Conservation (phyloP, 2,329 filamentous ascomycete genomes). For the Furcasterigmium sp. region DNA sequence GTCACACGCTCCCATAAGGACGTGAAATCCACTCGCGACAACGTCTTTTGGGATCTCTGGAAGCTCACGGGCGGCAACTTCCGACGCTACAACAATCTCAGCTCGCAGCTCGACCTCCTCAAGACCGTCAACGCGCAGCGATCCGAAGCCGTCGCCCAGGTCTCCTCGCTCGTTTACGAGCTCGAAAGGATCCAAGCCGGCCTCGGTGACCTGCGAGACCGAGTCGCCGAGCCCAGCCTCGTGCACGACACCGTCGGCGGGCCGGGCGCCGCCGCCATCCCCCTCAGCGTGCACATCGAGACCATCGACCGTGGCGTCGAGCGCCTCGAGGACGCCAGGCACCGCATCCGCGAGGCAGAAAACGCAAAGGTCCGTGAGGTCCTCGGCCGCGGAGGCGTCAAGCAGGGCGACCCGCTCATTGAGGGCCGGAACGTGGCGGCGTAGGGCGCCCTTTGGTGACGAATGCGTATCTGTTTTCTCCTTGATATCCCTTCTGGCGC, state of each 20-base stretch:
- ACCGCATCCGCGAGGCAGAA: constrained; percentile 53
- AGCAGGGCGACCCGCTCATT: constrained; percentile 34
- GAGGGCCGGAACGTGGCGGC: constrained; percentile 20
- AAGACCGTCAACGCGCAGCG: constrained; percentile 62
- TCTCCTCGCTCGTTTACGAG: constrained; percentile 66
- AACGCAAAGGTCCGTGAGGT: constrained; percentile 50
- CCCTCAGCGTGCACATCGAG: constrained; percentile 69
- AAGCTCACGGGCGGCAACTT: constrained; percentile 68
- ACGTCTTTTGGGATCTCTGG: constrained; percentile 67
- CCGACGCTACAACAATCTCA: constrained; percentile 51
- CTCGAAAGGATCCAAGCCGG: constrained; percentile 67
- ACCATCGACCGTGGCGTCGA: constrained; percentile 69
- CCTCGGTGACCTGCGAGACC: constrained; percentile 65
- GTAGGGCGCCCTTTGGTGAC: not conserved
- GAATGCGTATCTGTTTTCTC: not conserved
- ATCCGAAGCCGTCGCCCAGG: constrained; percentile 58
- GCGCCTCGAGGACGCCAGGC: constrained; percentile 60
- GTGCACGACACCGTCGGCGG: constrained; percentile 33
- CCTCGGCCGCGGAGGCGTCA: constrained; percentile 37
- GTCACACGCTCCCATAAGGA: constrained; percentile 57
- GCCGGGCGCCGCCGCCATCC: constrained; percentile 34
- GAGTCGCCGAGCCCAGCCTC: constrained; percentile 62
- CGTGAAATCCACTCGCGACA: constrained; percentile 54
- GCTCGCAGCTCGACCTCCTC: constrained; percentile 57
- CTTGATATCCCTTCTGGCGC: not conserved